These are phyloP conservation scores for Boletellus emodensis DNA, from an alignment of 768 basidiomycete genomes.

Conservation along the genomic window DNA sequence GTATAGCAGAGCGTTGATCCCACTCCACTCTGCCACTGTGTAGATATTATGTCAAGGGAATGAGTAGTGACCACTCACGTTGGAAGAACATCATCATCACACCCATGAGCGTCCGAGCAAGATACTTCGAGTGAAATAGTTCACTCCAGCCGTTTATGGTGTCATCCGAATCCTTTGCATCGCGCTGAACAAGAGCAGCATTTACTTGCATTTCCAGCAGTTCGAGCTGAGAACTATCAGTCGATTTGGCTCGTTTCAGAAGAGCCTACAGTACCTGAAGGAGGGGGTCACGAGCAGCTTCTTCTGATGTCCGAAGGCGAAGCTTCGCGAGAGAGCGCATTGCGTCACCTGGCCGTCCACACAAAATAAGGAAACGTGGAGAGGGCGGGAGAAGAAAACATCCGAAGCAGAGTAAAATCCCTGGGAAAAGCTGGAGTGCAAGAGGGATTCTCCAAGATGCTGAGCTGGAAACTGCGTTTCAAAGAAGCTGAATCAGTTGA, in stretches of 20 bases:
- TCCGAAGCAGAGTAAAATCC: slow-evolving; percentile 59
- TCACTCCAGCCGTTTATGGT: slow-evolving; percentile 45
- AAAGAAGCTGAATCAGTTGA: neutral
- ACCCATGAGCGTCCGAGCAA: slow-evolving; percentile 63
- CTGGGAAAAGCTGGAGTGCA: slow-evolving; percentile 67
- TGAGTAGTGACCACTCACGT: slow-evolving; percentile 44
- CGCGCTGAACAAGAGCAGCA: slow-evolving; percentile 46
- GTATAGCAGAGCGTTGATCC: slow-evolving; percentile 80
- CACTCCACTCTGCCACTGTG: slow-evolving; percentile 65
- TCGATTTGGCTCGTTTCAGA: neutral
- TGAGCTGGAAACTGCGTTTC: slow-evolving; percentile 49
- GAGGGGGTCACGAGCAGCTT: slow-evolving; percentile 47
- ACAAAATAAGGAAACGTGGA: slow-evolving; percentile 43
- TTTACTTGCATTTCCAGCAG: slow-evolving; percentile 75
- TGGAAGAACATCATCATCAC: slow-evolving; percentile 80
- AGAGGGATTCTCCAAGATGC: slow-evolving; percentile 78
- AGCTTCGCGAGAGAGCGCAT: slow-evolving; percentile 48
- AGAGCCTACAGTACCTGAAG: slow-evolving; percentile 37
- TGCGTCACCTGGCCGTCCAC: slow-evolving; percentile 57
- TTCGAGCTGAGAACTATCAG: slow-evolving; percentile 48
- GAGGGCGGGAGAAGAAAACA: slow-evolving; percentile 48
- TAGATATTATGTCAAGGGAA: neutral
- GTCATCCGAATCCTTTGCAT: slow-evolving; percentile 16
- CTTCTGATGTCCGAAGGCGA: slow-evolving; percentile 44
- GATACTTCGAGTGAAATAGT: slow-evolving; percentile 51